Conservation (phyloP, 2,329 filamentous ascomycete genomes). For the Trematosphaeria pertusa region DNA sequence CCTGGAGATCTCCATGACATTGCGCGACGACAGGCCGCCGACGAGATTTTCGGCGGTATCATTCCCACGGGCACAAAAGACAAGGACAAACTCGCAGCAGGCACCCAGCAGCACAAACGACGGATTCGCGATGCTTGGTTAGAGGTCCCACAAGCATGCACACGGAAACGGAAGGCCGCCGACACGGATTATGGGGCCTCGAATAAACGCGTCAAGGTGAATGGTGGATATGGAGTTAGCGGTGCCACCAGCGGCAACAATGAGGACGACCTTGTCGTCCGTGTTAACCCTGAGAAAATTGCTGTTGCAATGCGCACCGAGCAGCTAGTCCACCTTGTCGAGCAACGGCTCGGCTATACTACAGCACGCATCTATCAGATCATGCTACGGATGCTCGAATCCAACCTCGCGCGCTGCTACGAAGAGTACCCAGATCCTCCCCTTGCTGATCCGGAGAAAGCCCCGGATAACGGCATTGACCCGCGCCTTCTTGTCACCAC, state of each 20-base stretch:
- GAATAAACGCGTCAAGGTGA: slow-evolving; percentile 42
- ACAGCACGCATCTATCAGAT: slow-evolving; percentile 81
- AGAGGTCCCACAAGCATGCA: slow-evolving; percentile 28
- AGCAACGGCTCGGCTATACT: slow-evolving; percentile 72
- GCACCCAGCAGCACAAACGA: slow-evolving; percentile 64
- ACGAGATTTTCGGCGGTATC: slow-evolving; percentile 58
- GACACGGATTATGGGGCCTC: slow-evolving; percentile 27
- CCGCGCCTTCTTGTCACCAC: slow-evolving; percentile 48
- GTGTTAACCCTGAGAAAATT: slow-evolving; percentile 85
- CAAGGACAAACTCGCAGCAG: slow-evolving; percentile 67
- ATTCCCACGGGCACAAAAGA: slow-evolving; percentile 69
- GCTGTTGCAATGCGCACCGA: slow-evolving; percentile 82
- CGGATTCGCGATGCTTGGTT: slow-evolving; percentile 54
- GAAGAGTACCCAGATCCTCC: slow-evolving; percentile 53
- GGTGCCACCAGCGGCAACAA: not conserved
- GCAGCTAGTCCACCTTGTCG: slow-evolving; percentile 74
- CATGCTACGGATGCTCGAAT: slow-evolving; percentile 74
- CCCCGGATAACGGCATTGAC: slow-evolving; percentile 40
- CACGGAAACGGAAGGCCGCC: slow-evolving; percentile 24
- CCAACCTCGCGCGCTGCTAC: slow-evolving; percentile 71
- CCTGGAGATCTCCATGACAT: slow-evolving; percentile 64
- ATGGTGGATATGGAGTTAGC: slow-evolving; percentile 20
- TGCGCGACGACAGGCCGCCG: slow-evolving; percentile 68
- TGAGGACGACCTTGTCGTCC: slow-evolving; percentile 75
- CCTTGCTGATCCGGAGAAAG: slow-evolving; percentile 26